phyloP scores from a whole-genome alignment of 305 asterid species.

The Withania somnifera region DNA sequence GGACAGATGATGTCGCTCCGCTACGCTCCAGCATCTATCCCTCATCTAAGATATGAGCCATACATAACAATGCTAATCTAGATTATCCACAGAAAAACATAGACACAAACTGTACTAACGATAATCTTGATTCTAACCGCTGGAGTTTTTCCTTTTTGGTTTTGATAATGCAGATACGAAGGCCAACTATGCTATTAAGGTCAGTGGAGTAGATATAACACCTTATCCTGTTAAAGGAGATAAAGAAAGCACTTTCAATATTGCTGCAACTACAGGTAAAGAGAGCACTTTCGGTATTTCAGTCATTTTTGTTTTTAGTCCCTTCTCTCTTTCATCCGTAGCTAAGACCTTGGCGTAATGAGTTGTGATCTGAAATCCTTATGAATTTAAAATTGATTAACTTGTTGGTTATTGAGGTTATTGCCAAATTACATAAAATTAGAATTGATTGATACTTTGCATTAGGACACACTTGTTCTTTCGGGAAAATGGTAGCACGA shows the following conservation, averaged over 20 bases:
- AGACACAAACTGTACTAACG: no score
- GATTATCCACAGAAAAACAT: no score
- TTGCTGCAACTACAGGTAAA: slow-evolving; percentile 68
- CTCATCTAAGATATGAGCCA: no score
- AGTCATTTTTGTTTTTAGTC: neutral
- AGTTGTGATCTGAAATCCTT: neutral
- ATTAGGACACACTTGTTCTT: neutral
- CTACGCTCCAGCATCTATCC: no score
- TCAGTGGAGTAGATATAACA: slow-evolving; percentile 42
- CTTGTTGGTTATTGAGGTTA: neutral
- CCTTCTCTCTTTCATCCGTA: neutral
- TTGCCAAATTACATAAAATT: neutral
- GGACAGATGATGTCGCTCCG: no score
- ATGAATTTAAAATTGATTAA: neutral
- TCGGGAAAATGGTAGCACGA: neutral
- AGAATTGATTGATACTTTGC: neutral
- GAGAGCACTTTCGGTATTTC: no score
- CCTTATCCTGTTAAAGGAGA: slow-evolving; percentile 59
- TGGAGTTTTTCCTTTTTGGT: neutral
- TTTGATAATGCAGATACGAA: slow-evolving; percentile 34
- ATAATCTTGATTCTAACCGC: no score
- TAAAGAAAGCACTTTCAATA: slow-evolving; percentile 40
- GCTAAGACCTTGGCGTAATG: neutral
- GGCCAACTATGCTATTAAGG: slow-evolving; percentile 45
- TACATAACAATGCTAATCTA: no score